These are phyloP conservation scores for Fusarium siculi DNA, from an alignment of 2,329 filamentous ascomycete species.

Conservation along the genomic window DNA sequence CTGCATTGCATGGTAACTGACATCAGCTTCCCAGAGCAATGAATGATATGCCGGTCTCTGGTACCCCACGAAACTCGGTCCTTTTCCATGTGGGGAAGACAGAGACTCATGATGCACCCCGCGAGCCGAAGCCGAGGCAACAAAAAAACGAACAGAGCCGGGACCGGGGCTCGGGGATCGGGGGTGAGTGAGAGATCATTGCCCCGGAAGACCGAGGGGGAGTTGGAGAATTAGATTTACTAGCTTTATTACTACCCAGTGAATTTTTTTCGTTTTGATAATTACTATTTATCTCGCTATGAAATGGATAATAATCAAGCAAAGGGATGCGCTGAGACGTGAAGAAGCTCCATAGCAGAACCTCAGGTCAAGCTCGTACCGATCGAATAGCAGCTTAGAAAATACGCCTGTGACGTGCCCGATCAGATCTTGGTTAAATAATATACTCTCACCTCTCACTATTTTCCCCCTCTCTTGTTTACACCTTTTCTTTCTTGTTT, in stretches of 20 bases:
- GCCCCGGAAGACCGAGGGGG: conserved; percentile 31
- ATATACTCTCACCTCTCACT: background rate
- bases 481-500: background rate
- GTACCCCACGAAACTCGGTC: conserved; percentile 22
- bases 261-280: too few species aligned
- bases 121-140: conserved; percentile 47
- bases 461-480: background rate
- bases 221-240: conserved; percentile 19
- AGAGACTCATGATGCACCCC: conserved; percentile 28
- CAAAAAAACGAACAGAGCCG: conserved; percentile 12
- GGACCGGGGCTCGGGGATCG: conserved; percentile 40
- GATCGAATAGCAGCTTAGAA: conserved; percentile 1
- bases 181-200: conserved; percentile 31
- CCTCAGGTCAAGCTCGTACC: background rate
- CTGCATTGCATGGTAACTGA: background rate
- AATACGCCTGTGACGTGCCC: conserved; percentile 31
- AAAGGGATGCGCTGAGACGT: conserved; percentile 8
- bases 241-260: background rate
- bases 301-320: background rate
- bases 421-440: background rate
- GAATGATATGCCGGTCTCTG: background rate
- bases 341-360: conserved; percentile 19
- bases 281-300: background rate
- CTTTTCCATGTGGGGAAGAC: conserved; percentile 30
- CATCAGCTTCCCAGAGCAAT: background rate